Conservation (phyloP, 2,329 filamentous ascomycete species). For the Trichoderma sp. region DNA sequence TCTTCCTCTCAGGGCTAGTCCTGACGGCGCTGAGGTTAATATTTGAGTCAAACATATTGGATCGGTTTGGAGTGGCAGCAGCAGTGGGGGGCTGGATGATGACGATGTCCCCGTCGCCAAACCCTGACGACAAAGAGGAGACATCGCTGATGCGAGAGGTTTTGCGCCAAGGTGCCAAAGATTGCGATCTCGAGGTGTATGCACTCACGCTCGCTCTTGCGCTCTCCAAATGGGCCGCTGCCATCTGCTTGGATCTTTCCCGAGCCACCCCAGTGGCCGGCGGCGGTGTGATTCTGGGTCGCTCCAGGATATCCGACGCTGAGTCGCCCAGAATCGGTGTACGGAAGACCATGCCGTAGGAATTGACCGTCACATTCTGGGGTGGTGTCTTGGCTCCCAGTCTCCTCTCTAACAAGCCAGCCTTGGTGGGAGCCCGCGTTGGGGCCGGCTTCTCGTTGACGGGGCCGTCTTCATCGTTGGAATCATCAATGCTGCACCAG, state of each 20-base stretch:
- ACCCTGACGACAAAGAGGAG: conserved; percentile 65
- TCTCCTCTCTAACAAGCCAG: background rate
- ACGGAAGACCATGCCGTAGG: conserved; percentile 21
- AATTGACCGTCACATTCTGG: conserved; percentile 15
- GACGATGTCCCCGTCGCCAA: conserved; percentile 63
- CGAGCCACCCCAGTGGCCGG: conserved; percentile 20
- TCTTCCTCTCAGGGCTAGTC: conserved; percentile 6
- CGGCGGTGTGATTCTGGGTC: conserved; percentile 24
- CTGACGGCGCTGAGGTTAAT: conserved; percentile 10
- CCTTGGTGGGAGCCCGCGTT: background rate
- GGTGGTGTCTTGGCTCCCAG: background rate
- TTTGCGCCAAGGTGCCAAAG: conserved; percentile 28
- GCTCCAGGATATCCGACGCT: conserved; percentile 9
- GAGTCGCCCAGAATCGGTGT: conserved; percentile 14
- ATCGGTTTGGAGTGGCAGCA: background rate
- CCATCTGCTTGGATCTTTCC: conserved; percentile 15
- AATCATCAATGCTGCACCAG: conserved; percentile 40
- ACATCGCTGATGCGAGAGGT: conserved; percentile 49
- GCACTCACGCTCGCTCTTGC: background rate
- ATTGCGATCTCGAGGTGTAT: conserved; percentile 23
- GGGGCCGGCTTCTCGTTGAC: background rate
- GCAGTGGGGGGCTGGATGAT: conserved; percentile 39
- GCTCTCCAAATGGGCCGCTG: conserved; percentile 25
- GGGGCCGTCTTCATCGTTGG: background rate
- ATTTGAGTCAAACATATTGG: conserved; percentile 21